Percentiles rank a stretch among this genome's conserved stretches.
phyloP scores from a whole-genome alignment of 805 yeast species.

The Allodekkera sacchari region DNA sequence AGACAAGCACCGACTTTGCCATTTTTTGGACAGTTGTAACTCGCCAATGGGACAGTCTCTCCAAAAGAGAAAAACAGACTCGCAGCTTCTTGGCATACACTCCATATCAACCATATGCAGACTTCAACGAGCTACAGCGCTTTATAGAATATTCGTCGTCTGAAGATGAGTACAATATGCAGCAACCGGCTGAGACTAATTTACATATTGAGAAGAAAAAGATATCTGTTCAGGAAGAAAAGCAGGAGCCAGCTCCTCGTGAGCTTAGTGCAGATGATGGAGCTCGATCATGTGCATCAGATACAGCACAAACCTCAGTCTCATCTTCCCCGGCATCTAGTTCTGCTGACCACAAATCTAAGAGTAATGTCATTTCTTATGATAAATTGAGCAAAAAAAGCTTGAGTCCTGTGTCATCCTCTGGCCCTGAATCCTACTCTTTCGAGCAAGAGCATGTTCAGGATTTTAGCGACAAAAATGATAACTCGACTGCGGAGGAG shows the following conservation, averaged over 20 bases:
- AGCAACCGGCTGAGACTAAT: neutral
- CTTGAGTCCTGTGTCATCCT: no score
- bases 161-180: neutral
- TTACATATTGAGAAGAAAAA: neutral
- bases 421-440: no score
- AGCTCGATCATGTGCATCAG: no score
- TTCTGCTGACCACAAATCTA: no score
- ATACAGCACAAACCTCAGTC: no score
- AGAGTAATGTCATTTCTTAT: no score
- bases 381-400: no score
- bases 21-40: constrained; percentile 20
- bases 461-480: no score
- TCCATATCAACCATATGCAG: constrained; percentile 3
- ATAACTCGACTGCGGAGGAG: no score
- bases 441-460: no score
- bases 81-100: constrained; percentile 2
- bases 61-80: constrained; percentile 7
- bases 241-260: neutral
- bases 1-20: constrained; percentile 13
- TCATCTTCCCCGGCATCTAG: no score
- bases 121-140: constrained; percentile 1
- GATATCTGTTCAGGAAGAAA: neutral
- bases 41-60: constrained; percentile 15
- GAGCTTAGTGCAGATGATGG: no score
- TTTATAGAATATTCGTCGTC: constrained; percentile 2